phyloP scores from a whole-genome alignment of 768 basidiomycete genomes.

The Hygrocybe coccinea region DNA sequence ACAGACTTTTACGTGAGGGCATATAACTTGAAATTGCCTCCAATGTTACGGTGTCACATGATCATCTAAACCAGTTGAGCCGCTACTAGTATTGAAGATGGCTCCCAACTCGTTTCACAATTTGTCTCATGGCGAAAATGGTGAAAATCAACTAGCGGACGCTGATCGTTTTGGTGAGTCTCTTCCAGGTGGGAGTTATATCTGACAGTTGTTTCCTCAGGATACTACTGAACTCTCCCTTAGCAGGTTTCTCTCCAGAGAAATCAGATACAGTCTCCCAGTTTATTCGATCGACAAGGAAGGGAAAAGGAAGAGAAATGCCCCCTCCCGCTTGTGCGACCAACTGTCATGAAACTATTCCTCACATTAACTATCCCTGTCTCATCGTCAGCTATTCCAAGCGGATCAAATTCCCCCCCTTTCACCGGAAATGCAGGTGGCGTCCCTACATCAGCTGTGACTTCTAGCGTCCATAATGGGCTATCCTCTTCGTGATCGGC shows the following conservation, averaged over 20 bases:
- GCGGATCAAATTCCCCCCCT: background rate
- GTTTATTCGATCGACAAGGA: background rate
- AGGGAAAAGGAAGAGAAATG: background rate
- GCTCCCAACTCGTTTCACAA: too few species aligned
- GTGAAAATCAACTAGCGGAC: too few species aligned
- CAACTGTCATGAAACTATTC: background rate
- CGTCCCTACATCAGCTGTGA: background rate
- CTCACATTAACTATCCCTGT: background rate
- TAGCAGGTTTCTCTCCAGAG: background rate
- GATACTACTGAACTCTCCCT: background rate
- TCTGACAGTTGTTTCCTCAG: background rate
- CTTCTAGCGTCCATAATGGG: background rate
- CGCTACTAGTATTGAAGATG: too few species aligned
- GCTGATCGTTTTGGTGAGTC: too few species aligned
- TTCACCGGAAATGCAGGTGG: background rate
- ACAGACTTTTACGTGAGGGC: slow-evolving; percentile 25
- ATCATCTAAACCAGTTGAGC: too few species aligned
- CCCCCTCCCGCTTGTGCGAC: background rate
- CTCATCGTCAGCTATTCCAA: background rate
- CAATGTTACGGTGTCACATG: too few species aligned
- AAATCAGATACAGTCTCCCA: background rate
- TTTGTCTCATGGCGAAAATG: too few species aligned
- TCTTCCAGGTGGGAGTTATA: too few species aligned
- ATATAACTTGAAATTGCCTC: background rate
- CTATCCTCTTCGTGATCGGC: background rate